A percentile compares a stretch with the other conserved stretches of the same genome.
phyloP scores from a whole-genome alignment of 129 eudicot genomes.

The Rutidosis leptorrhynchoides region DNA sequence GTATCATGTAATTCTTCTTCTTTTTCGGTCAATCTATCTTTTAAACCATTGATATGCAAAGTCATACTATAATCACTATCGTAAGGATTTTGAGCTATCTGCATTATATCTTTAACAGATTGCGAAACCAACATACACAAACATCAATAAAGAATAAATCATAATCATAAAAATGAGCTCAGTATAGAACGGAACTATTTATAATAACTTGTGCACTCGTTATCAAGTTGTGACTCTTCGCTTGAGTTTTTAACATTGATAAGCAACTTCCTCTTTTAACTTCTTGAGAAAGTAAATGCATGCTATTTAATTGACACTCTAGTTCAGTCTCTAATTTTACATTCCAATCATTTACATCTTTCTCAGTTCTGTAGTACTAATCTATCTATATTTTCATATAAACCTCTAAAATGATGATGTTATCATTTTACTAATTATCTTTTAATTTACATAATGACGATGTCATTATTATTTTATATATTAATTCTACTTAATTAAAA shows the following conservation, averaged over 20 bases:
- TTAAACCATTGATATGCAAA: constrained; percentile 39
- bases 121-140: neutral
- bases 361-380: constrained; percentile 44
- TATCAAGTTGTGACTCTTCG: constrained; percentile 34
- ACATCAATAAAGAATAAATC: neutral
- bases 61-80: constrained; percentile 36
- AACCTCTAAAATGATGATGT: too few relatives aligned
- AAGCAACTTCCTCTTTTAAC: constrained; percentile 42
- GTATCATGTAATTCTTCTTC: constrained; percentile 52
- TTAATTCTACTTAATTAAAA: too few relatives aligned
- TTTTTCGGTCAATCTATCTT: constrained; percentile 46
- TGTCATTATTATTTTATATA: too few relatives aligned
- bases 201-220: constrained; percentile 24
- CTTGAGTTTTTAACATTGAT: constrained; percentile 45
- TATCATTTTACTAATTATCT: too few relatives aligned
- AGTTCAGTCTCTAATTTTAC: constrained; percentile 46
- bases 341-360: constrained; percentile 47
- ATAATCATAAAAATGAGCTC: neutral
- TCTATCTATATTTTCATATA: constrained; percentile 8
- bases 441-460: too few relatives aligned
- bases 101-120: constrained; percentile 22
- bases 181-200: neutral
- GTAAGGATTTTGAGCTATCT: constrained; percentile 42
- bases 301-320: constrained; percentile 40
- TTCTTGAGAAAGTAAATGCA: constrained; percentile 42